Evolutionary conservation across 495 filamentous ascomycete species (phyloP).

Genomic region (Coniosporium apollinis): DNA sequence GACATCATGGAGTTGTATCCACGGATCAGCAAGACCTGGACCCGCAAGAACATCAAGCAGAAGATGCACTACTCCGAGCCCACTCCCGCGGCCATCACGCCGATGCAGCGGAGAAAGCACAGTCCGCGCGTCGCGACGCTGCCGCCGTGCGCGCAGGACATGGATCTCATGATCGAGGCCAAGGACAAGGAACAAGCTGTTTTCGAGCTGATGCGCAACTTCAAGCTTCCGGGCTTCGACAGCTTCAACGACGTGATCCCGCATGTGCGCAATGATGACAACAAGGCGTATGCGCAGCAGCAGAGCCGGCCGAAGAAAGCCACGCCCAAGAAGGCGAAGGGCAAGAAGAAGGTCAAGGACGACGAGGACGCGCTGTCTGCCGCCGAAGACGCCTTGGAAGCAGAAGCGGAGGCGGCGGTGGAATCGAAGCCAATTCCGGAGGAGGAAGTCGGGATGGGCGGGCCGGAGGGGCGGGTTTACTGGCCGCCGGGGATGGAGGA

Average conservation of each 20-base stretch:
- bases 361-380: conserved; percentile 35
- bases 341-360: conserved; percentile 27
- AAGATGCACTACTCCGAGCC: conserved; percentile 97
- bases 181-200: conserved; percentile 98
- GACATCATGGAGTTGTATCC: conserved; percentile 60
- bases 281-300: conserved; percentile 36
- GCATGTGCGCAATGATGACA: conserved; percentile 61
- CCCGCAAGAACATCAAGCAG: conserved; percentile 66
- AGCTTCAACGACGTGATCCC: conserved; percentile 64
- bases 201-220: conserved; percentile 81
- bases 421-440: conserved; percentile 32
- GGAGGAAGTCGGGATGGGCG: conserved; percentile 75
- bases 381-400: conserved; percentile 27
- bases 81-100: conserved; percentile 55
- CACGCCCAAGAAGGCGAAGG: conserved; percentile 18
- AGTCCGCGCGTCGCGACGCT: conserved; percentile 57
- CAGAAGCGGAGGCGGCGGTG: conserved; percentile 12
- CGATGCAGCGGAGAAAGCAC: conserved; percentile 64
- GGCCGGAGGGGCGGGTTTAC: conserved; percentile 70
- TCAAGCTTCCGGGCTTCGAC: conserved; percentile 63
- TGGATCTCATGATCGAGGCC: conserved; percentile 97
- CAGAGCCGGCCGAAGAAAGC: conserved; percentile 29
- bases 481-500: conserved; percentile 84
- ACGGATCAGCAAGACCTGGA: conserved; percentile 74
- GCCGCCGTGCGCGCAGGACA: conserved; percentile 62